Base-by-base conservation (phyloP, 257 asterid genomes). In the Cruciata laevipes region DNA sequence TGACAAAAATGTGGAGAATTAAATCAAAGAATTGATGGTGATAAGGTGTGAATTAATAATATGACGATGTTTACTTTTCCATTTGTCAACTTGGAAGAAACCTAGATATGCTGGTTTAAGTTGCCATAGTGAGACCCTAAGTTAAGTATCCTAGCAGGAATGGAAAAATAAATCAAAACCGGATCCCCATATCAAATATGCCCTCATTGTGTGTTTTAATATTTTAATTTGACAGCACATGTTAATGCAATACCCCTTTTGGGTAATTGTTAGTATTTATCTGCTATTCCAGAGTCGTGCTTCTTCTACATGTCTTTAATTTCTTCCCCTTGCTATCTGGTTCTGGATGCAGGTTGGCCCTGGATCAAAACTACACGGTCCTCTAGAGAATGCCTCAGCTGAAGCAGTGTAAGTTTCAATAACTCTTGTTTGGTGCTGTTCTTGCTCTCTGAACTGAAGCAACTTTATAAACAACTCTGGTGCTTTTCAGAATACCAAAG, bases 351-450 rank as follows among this genome's bases (percentile, higher is more conserved):
- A 94, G 99, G 83, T 89, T 84, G 99, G 99, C 63, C 94, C 98
- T 75, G 96, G 96, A 73, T 87, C 98, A 30, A 69, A 81, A 80
- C 73, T 94, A 81, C 95, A 96, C 18, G 99, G 98, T 75, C 99
- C 98, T 74, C 79, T 86, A 71, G 76, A 71, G 78, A 89, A 87
- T 73, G 85, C 89, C 35, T 82, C 90, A n/a, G 80, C 85, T 74
- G 84, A 89, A 73, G 87, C 93, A 65, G 86, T 84, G 98, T 94
- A 89, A 83, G 99, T 84, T 67, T 38, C 31, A 32, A 27, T 47
- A 38, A 65, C 57, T 72, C 63, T 72, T 67, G 69, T 61, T 75
- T 58, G 13, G 66, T 21, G 20, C 2, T 55, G 31, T 56, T 16
- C 25, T 18, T 11, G 23, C 10, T 55, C 9, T 59, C 35, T 30